Base-by-base conservation (phyloP, 768 basidiomycete genomes). In the Mycena pura region DNA sequence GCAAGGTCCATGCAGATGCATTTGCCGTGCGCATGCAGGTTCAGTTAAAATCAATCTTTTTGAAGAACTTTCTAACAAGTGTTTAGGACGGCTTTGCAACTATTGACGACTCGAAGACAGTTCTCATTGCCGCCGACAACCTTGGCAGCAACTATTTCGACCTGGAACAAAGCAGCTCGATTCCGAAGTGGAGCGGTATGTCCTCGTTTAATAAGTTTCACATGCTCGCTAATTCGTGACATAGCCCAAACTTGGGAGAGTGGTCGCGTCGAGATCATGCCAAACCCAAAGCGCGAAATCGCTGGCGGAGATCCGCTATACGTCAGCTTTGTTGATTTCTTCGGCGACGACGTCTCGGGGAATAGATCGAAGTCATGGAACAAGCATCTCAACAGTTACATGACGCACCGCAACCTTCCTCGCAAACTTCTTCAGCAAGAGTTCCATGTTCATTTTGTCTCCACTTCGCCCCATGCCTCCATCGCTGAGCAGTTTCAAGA, bases 281-380 rank as follows among this genome's bases (percentile, higher is more conserved):
- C 76, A 1, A 77, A 77, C 53, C 73, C 74, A 2, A 66, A 73
- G 36, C 69, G 68, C 17, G 62, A 47, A 0, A 55, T 76, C 24
- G 76, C 74, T 28, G 47, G 69, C 9, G 74, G 73, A 1, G 66
- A 74, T 39, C 70, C 71, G 5, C 39, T 78, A 0, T 77, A 76
- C 48, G 69, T 66, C 5, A 72, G 69, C 24, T 73, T 71, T 22
- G 65, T 76, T 47, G 72, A 74, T 45, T 40, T 76, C 1, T 78
- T 75, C 57, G 68, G 73, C 3, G 79, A 82, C 53, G 78, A 82
- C 65, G 76, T 80, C 0, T 82, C 78, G 0, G 80, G 78, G 15
- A 81, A 62, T 73, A 72, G 47, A 9, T 27, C 44, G 13, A 45
- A 28, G 27, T 45, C 15, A 17, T 81, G 74, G 72, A 82, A 81